Evolutionary conservation across 2,329 filamentous ascomycete genomes (phyloP).

Genomic region (Sclerotinia borealis): DNA sequence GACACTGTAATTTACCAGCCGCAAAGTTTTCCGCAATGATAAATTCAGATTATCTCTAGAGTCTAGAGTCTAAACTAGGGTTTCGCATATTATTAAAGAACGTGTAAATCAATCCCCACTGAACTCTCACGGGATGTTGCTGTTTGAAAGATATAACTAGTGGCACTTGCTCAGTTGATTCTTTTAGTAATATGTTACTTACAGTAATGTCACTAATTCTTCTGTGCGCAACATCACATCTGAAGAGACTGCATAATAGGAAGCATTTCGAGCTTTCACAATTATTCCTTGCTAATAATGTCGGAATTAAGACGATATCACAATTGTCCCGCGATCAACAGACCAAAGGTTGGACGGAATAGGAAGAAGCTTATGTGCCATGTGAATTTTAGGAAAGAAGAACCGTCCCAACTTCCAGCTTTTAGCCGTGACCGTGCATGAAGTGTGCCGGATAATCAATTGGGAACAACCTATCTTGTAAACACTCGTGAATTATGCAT

Average conservation of each 20-base stretch:
- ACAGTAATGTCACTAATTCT: neutral
- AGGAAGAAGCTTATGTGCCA: neutral
- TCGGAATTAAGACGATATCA: neutral
- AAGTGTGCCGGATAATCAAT: neutral
- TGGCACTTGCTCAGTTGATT: neutral
- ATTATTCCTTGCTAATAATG: conserved; percentile 2
- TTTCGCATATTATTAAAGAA: neutral
- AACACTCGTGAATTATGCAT: neutral
- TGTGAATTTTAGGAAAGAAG: neutral
- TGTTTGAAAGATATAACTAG: neutral
- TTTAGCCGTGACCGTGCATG: neutral
- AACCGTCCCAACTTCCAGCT: neutral
- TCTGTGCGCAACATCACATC: neutral
- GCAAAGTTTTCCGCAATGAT: neutral
- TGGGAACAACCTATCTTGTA: neutral
- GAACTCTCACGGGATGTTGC: neutral
- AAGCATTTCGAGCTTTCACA: neutral
- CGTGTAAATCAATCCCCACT: neutral
- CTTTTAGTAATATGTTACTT: neutral
- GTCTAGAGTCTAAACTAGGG: neutral
- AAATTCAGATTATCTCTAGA: neutral
- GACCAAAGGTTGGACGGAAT: neutral
- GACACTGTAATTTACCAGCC: neutral
- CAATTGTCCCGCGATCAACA: neutral
- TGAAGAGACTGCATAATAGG: neutral